Evolutionary conservation across 768 basidiomycete species (phyloP).

Genomic region (Saitozyma podzolica): DNA sequence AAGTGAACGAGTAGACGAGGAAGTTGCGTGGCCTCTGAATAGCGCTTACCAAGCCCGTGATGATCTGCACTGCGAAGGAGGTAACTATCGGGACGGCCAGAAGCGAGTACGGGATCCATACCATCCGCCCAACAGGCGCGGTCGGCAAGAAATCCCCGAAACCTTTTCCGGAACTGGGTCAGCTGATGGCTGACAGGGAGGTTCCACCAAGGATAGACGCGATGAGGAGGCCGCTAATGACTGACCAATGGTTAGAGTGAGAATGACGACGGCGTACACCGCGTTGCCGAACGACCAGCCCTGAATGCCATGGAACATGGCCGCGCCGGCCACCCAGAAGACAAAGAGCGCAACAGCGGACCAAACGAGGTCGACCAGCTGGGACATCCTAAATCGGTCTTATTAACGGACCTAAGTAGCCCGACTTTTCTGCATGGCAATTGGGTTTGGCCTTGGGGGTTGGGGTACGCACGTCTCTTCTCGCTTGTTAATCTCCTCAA

Average conservation of each 20-base stretch:
- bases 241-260: constrained; percentile 32
- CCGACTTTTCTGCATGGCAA: too few species aligned
- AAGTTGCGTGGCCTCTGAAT: neutral
- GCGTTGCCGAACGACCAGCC: constrained; percentile 47
- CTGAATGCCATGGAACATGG: constrained; percentile 49
- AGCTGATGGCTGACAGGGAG: too few species aligned
- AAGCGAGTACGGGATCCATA: constrained; percentile 49
- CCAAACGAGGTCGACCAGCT: constrained; percentile 46
- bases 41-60: constrained; percentile 36
- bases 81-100: constrained; percentile 52
- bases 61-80: constrained; percentile 48
- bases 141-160: constrained; percentile 49
- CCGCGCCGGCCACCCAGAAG: constrained; percentile 52
- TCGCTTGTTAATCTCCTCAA: constrained; percentile 44
- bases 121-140: constrained; percentile 37
- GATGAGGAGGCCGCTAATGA: neutral
- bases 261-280: constrained; percentile 46
- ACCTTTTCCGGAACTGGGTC: too few species aligned
- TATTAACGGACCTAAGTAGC: too few species aligned
- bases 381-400: constrained; percentile 28
- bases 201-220: neutral
- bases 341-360: constrained; percentile 35
- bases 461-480: constrained; percentile 41
- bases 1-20: neutral
- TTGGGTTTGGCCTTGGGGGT: too few species aligned